Evolutionary conservation across 78 protist species (phyloP), one percentile per base, ranked within the genome.

Genomic region (Pigoraptor vietnamica): DNA sequence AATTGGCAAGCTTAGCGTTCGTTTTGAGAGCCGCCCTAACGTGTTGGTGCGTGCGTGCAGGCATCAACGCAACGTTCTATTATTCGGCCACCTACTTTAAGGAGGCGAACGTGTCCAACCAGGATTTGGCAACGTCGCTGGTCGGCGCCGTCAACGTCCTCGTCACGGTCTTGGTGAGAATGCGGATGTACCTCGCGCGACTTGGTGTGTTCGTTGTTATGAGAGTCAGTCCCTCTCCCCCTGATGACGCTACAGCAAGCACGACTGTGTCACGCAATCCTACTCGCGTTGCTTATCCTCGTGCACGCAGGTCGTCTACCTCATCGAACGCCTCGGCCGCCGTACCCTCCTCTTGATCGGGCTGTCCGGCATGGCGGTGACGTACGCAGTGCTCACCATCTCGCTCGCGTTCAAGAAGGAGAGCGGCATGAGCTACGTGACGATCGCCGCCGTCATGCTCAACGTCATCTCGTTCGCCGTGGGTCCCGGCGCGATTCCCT

Each of bases 401-500:
- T 35, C 88, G 2, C 32, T 25, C 84, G 32, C 32, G 6, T 79
- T 25, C 84, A 79, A 25, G 84, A 2, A 79, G 32, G n/a, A 21
- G 34, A 29, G 37, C 89, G 81, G 29, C 40, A 29, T 91, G 88
- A 40, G 67, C 40, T 36, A 90, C 33, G 79, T 90, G 37, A 10
- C 91, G 1, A 32, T 92, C 40, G 90, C 37, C 35, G 36, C 89
- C 81, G 32, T 40, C 48, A n/a, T 92, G 2, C 24, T 87, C 90
- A 25, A 24, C 55, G 86, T 92, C 37, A 6, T 37, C 29, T 88
- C 21, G 40, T 92, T 92, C 37, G 91, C 91, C 34, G 56, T 92
- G 25, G 94, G 94, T 29, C 91, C 94, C 34, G 94, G 94, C 29
- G 81, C 93, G 83, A 86, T 92, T 10, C 93, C 93, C 32, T 92